Conservation (phyloP, 2,329 filamentous ascomycete genomes). For the Fusarium miscanthi region DNA sequence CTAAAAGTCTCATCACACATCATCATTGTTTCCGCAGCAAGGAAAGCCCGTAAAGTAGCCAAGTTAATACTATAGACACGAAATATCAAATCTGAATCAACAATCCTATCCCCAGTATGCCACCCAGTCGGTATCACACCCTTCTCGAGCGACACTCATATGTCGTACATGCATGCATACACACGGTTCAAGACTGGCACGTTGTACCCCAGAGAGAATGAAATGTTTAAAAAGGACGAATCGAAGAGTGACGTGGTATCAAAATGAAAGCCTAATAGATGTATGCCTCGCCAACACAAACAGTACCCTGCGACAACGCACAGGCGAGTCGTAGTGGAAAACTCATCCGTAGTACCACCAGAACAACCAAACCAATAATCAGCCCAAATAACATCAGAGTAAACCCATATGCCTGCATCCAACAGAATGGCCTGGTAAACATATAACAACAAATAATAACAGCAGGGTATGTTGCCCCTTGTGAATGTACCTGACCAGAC, state of each 20-base stretch:
- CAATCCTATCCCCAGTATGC: not conserved
- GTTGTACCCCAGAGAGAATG: conserved; percentile 1
- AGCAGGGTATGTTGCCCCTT: conserved; percentile 28
- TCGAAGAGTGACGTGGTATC: conserved; percentile 46
- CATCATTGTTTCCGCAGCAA: conserved; percentile 21
- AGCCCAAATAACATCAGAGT: conserved; percentile 22
- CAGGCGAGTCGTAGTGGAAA: conserved; percentile 35
- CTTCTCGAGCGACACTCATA: not conserved
- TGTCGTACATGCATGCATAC: not conserved
- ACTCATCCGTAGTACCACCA: conserved; percentile 24
- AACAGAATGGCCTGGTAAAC: conserved; percentile 16
- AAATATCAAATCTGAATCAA: not conserved
- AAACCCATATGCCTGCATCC: conserved; percentile 36
- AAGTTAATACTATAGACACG: not conserved
- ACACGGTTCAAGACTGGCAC: conserved; percentile 5
- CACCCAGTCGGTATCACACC: not conserved
- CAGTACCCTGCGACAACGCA: conserved; percentile 36
- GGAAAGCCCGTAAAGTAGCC: conserved; percentile 2
- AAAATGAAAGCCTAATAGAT: conserved; percentile 46
- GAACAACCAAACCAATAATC: conserved; percentile 35
- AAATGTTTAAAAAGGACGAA: conserved; percentile 35
- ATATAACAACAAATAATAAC: conserved; percentile 32
- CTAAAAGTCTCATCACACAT: conserved; percentile 13
- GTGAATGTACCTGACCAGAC: conserved; percentile 27
- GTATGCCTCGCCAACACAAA: conserved; percentile 42